Base-by-base conservation (phyloP, 352 stramenopile genomes). In the Phytophthora agathidicida region DNA sequence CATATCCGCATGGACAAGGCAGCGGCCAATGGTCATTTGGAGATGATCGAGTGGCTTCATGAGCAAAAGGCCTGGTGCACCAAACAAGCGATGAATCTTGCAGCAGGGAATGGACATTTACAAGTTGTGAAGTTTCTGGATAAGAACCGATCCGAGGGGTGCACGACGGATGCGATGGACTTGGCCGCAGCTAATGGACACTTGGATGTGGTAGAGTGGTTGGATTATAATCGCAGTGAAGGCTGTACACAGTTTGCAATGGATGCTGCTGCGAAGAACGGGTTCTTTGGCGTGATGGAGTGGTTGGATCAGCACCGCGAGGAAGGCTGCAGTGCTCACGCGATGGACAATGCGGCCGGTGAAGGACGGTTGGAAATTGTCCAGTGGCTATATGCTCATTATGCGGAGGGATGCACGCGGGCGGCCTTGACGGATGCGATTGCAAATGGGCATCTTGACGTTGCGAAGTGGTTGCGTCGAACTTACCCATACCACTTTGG, bases 291-390 rank as follows among this genome's bases (percentile, higher is more conserved):
- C 24, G 37, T 32, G 3, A 22, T 67, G 22, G 43, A 60, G 26
- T 64, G 52, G 51, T n/a, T 68, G 23, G 10, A 59, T 36, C 19
- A 24, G n/a, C 48, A 59, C 44, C 20, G 43, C 3, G 23, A 5
- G 9, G 44, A 59, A 28, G 60, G 58, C 7, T 65, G 45, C 28
- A 47, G 46, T 3, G 1, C 23, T 3, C 24, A 30, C 19, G 51
- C 53, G 1, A 70, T 70, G 30, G 46, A 52, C 7, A 28, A 73
- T 19, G 73, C 77, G 3, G 69, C 69, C 8, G 68, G 55, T 11
- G 24, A 9, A 0, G 57, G 48, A 1, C 48, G 49, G 49, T 39
- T 60, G 0, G 32, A 60, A 20, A 24, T 66, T 20, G 45, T 53
- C 14, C 19, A 46, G 30, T 65, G 39, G 38, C 30, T 14, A 3